Evolutionary conservation across 495 filamentous ascomycete genomes (phyloP).

Genomic region (Hypoxylon subgilvum): DNA sequence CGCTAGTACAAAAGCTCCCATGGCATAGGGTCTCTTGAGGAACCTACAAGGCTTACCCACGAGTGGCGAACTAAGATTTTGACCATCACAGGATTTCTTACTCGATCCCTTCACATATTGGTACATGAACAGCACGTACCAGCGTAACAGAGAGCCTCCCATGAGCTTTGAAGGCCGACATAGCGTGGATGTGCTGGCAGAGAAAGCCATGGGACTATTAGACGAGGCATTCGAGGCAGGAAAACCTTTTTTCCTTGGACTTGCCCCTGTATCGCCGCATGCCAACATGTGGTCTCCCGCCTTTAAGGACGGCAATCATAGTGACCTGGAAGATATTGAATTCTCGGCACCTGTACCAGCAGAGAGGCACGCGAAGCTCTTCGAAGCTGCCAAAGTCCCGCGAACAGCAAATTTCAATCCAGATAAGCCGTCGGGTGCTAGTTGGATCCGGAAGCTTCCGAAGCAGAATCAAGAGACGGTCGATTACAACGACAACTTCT

Average conservation of each 20-base stretch:
- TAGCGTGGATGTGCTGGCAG: constrained; percentile 65
- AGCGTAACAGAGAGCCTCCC: constrained; percentile 66
- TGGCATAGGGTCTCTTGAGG: no score
- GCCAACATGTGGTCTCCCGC: constrained; percentile 53
- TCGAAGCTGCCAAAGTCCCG: constrained; percentile 54
- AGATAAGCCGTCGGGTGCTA: constrained; percentile 60
- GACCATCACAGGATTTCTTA: constrained; percentile 65
- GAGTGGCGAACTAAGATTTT: no score
- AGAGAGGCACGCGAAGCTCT: constrained; percentile 55
- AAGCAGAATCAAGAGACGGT: constrained; percentile 61
- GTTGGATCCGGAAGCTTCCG: constrained; percentile 64
- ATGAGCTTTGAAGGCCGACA: constrained; percentile 64
- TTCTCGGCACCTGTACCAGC: constrained; percentile 63
- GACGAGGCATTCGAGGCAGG: constrained; percentile 61
- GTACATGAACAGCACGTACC: constrained; percentile 70
- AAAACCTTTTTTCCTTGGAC: constrained; percentile 70
- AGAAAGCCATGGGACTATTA: constrained; percentile 69
- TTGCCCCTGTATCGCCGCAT: constrained; percentile 73
- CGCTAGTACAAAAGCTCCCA: no score
- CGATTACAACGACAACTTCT: constrained; percentile 72
- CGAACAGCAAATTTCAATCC: constrained; percentile 62
- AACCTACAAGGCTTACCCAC: no score
- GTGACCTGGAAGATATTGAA: constrained; percentile 29
- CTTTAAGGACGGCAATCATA: constrained; percentile 41
- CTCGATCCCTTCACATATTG: constrained; percentile 75